Percentiles rank a stretch among this genome's conserved stretches.
phyloP scores from a whole-genome alignment of 176 grass and related monocot genomes.

The Triticum turgidum region DNA sequence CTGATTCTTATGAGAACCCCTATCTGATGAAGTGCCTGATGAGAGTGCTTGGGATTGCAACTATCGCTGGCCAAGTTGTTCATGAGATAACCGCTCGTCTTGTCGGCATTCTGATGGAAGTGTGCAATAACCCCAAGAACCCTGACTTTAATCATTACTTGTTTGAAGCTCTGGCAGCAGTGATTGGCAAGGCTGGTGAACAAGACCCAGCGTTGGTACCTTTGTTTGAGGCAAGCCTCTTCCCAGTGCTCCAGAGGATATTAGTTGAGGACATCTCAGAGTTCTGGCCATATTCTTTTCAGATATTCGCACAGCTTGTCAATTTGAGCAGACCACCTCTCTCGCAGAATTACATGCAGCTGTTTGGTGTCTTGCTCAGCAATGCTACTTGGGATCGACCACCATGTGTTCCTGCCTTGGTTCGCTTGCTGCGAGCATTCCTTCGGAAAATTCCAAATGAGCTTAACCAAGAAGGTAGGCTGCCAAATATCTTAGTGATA shows the following conservation, averaged over 20 bases:
- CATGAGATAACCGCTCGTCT: conserved; percentile 56
- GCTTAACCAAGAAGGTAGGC: conserved; percentile 76
- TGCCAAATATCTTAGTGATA: conserved; percentile 69
- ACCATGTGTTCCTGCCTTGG: conserved; percentile 81
- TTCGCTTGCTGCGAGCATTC: conserved; percentile 80
- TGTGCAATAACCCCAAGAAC: conserved; percentile 95
- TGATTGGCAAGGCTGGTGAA: conserved; percentile 66
- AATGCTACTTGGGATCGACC: conserved; percentile 83
- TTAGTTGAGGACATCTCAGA: conserved; percentile 89
- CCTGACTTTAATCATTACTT: conserved; percentile 97
- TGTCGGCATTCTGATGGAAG: conserved; percentile 64
- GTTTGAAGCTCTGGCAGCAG: conserved; percentile 87
- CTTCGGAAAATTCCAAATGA: conserved; percentile 95
- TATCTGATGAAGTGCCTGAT: conserved; percentile 98
- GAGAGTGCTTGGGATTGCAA: conserved; percentile 78
- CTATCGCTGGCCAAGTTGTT: conserved; percentile 52
- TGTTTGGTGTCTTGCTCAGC: conserved; percentile 82
- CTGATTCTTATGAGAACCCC: conserved; percentile 85
- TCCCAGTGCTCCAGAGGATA: conserved; percentile 89
- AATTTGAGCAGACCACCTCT: conserved; percentile 76
- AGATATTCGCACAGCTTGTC: conserved; percentile 93
- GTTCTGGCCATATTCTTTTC: conserved; percentile 96
- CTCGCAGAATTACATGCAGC: conserved; percentile 83
- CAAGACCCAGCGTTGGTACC: conserved; percentile 61
- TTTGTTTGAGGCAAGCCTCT: conserved; percentile 72